phyloP scores from a whole-genome alignment of 345 rosid genomes.

The Trapa bicornis region DNA sequence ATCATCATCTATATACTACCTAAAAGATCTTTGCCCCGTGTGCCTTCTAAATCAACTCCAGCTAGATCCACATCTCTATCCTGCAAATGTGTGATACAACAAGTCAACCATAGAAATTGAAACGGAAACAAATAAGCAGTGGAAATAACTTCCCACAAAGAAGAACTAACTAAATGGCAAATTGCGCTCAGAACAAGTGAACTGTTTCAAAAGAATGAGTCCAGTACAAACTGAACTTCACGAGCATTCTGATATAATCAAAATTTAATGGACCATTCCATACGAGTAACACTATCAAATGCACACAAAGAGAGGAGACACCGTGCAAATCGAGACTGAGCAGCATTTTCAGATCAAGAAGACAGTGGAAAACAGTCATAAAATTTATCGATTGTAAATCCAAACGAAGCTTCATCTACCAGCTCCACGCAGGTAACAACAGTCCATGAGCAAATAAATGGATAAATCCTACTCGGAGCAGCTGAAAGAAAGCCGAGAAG shows the following conservation, averaged over 20 bases:
- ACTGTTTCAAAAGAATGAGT: background rate
- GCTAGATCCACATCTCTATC: slow-evolving; percentile 20
- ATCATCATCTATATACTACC: slow-evolving; percentile 12
- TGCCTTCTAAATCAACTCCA: slow-evolving; percentile 30
- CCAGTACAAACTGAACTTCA: background rate
- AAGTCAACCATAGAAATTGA: background rate
- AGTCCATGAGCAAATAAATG: background rate
- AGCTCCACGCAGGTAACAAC: background rate
- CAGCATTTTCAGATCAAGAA: background rate
- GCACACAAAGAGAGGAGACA: background rate
- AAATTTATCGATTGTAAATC: background rate
- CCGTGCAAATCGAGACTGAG: background rate
- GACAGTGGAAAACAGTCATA: background rate
- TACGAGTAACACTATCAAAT: background rate
- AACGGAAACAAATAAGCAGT: too few species aligned
- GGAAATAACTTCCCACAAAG: background rate
- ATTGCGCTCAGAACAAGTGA: background rate
- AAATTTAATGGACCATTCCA: background rate
- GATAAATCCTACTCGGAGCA: background rate
- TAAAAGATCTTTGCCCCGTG: slow-evolving; percentile 21
- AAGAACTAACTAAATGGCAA: background rate
- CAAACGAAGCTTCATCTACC: too few species aligned
- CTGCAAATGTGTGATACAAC: slow-evolving; percentile 9
- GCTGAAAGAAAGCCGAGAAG: background rate
- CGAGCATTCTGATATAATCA: background rate